Base-by-base conservation (phyloP, 345 rosid genomes). In the Draba incana region DNA sequence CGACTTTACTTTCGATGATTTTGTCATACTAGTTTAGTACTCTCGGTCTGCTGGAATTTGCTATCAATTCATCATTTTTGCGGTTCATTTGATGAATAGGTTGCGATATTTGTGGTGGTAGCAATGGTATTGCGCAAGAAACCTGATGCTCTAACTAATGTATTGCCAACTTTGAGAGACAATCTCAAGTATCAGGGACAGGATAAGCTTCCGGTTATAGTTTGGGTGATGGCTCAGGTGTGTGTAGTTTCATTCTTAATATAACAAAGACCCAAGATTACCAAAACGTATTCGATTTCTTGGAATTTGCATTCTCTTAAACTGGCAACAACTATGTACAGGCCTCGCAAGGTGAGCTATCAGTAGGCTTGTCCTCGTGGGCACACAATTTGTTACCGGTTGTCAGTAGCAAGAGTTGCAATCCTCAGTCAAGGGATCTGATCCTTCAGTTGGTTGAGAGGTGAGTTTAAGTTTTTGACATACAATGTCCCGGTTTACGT, bases 211-310 rank as follows among this genome's bases (percentile, higher is more conserved):
- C 85, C 82, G 9, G 80, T 86, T 65, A 61, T 57, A 64, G 77
- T 83, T 56, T 89, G 96, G 96, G 81, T 81, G 84, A 76, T 86
- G 63, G 81, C 84, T 42, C 96, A 89, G 89, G 96, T 86, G 57
- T 68, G 72, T 68, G 57, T 15, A 62, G 14, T n/a, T 64, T 9
- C 13, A 39, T 63, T 53, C 23, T 52, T 58, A 0, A 10, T 37
- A 47, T 35, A 9, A 33, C 20, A 2, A 47, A 59, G 31, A 14
- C 6, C 30, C 44, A 27, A 69, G 8, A 39, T 45, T 23, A 28
- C 54, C 57, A 30, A 20, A 70, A 23, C 25, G 6, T 35, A 7
- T 33, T 10, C 35, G 37, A 50, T 45, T 66, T 56, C 75, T 20
- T 20, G 38, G 52, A 42, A n/a, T 58, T 61, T 0, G 3, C 37